Percentiles rank a stretch among this genome's conserved stretches.
phyloP scores from a whole-genome alignment of 192 early-diverging fungal genomes.

The Spizellomyces punctatus region DNA sequence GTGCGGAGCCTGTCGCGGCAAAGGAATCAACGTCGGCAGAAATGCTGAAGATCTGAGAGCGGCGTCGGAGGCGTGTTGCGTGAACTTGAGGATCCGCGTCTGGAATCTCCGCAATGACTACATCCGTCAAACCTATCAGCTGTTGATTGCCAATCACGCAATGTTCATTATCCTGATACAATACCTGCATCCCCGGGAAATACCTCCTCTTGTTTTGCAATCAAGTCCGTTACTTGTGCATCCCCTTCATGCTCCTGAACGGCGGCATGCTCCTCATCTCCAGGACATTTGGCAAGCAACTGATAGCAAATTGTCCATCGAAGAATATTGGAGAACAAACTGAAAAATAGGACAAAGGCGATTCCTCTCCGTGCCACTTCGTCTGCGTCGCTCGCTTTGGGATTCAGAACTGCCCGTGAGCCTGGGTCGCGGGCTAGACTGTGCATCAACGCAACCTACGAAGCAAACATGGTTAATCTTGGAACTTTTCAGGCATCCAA shows the following conservation, averaged over 20 bases:
- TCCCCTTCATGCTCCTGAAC: too few species aligned
- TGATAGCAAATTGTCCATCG: constrained; percentile 75
- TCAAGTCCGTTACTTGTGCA: background rate
- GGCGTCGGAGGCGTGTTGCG: background rate
- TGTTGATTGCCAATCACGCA: background rate
- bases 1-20: too few species aligned
- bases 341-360: constrained; percentile 77
- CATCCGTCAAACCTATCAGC: background rate
- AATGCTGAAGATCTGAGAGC: background rate
- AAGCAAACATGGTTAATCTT: background rate
- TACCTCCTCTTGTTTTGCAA: background rate
- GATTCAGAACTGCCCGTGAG: constrained; percentile 17
- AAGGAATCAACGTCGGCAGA: too few species aligned
- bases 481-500: background rate
- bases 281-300: constrained; percentile 2
- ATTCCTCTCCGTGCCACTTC: constrained; percentile 29
- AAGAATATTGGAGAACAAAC: constrained; percentile 75
- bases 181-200: constrained; percentile 21
- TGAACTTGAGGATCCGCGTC: background rate
- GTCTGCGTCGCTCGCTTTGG: constrained; percentile 1
- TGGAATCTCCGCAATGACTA: background rate
- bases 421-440: constrained; percentile 24
- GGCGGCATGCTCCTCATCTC: too few species aligned
- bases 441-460: constrained; percentile 16
- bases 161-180: background rate